A percentile compares a stretch with the other conserved stretches of the same genome.
Conservation (phyloP, 192 early-diverging fungal genomes). For the Coemansia sp. region DNA sequence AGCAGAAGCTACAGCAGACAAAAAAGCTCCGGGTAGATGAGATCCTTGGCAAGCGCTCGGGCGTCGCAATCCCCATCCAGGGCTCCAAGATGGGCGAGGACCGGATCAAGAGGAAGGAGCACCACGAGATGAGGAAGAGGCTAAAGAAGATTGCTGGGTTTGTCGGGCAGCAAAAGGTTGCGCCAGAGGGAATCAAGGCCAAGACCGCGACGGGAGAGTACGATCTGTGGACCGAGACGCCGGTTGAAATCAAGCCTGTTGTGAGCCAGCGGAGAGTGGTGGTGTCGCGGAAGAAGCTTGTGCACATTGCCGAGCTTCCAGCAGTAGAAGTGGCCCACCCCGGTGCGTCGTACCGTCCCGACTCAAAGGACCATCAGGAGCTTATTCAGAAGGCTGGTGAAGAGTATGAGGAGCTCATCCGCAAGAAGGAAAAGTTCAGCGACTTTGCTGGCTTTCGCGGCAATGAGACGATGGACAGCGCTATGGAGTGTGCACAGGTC, state of each 20-base stretch:
- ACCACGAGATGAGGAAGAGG: slow-evolving; percentile 15
- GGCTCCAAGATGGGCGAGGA: slow-evolving; percentile 33
- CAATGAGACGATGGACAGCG: slow-evolving; percentile 16
- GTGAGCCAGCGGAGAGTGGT: slow-evolving; percentile 15
- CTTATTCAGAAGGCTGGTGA: slow-evolving; percentile 62
- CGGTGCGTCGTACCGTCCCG: slow-evolving; percentile 92
- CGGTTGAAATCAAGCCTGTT: neutral
- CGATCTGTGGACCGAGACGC: slow-evolving; percentile 44
- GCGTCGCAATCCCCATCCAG: slow-evolving; percentile 47
- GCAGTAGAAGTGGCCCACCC: slow-evolving; percentile 78
- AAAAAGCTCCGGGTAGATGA: slow-evolving; percentile 77
- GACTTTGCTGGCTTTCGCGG: slow-evolving; percentile 18
- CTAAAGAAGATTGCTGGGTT: slow-evolving; percentile 40
- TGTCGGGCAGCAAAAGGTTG: slow-evolving; percentile 13
- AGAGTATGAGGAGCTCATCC: slow-evolving; percentile 57
- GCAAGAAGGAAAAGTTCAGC: slow-evolving; percentile 19
- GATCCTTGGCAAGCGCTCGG: slow-evolving; percentile 76
- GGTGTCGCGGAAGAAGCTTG: slow-evolving; percentile 25
- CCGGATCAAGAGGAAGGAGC: slow-evolving; percentile 30
- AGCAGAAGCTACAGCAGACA: slow-evolving; percentile 9
- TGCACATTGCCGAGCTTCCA: slow-evolving; percentile 46
- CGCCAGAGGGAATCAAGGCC: slow-evolving; percentile 16
- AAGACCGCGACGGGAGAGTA: slow-evolving; percentile 5
- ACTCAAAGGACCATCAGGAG: slow-evolving; percentile 75
- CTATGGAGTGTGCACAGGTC: slow-evolving; percentile 31